These are phyloP conservation scores for Podospora pseudopauciseta DNA, from an alignment of 495 filamentous ascomycete species.

Conservation along the genomic window DNA sequence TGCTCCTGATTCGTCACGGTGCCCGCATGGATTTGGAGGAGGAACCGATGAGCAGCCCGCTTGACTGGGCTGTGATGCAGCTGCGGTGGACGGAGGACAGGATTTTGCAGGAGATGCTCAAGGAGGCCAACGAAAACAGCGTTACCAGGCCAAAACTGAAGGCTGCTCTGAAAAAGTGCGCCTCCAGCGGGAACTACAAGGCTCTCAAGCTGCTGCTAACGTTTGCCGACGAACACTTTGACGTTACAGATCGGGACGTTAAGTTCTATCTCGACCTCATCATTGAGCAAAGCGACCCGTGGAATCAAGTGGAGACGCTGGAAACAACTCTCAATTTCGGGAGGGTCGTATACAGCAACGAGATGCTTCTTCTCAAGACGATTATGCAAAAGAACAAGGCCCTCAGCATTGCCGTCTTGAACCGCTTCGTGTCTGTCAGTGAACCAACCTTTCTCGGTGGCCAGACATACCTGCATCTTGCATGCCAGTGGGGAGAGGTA, in stretches of 20 bases:
- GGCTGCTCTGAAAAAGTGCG: conserved; percentile 18
- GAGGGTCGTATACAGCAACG: conserved; percentile 20
- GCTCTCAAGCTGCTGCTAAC: conserved; percentile 22
- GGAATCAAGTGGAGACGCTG: conserved; percentile 30
- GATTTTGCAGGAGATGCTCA: conserved; percentile 25
- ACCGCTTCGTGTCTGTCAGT: conserved; percentile 24
- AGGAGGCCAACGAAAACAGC: conserved; percentile 16
- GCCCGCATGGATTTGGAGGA: conserved; percentile 28
- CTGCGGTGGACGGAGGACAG: conserved; percentile 21
- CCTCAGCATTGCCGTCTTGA: conserved; percentile 23
- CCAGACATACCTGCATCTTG: conserved; percentile 29
- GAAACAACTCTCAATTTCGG: conserved; percentile 23
- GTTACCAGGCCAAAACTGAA: conserved; percentile 19
- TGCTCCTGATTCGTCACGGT: conserved; percentile 17
- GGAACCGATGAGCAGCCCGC: conserved; percentile 20
- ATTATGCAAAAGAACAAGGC: conserved; percentile 23
- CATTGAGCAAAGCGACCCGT: conserved; percentile 24
- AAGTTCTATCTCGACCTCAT: conserved; percentile 21
- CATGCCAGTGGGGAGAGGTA: conserved; percentile 25
- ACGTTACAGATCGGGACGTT: conserved; percentile 20
- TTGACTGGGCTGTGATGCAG: conserved; percentile 28
- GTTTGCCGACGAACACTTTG: conserved; percentile 17
- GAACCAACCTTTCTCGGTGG: conserved; percentile 19
- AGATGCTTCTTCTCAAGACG: conserved; percentile 23
- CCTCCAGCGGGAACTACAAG: conserved; percentile 26